Evolutionary conservation across 371 early-diverging fungal species (phyloP), one percentile per base, ranked within the genome.

Genomic region (Globomyces sp.): DNA sequence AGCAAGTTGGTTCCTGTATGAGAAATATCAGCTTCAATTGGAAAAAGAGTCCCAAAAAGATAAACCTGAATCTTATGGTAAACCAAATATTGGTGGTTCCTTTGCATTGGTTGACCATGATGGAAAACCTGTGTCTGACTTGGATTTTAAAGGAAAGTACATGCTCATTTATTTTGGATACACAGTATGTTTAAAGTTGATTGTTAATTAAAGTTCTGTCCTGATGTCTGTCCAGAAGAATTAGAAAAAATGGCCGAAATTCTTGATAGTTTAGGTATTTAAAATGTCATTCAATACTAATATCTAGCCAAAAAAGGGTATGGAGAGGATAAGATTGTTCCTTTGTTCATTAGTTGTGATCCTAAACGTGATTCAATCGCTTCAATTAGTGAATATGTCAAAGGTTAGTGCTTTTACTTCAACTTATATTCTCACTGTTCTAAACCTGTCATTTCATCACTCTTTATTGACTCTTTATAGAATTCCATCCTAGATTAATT

Each of bases 171-270:
- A 98, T 80, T 98, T 98, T 85, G 99, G 99, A 6, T 98, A 97
- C 78, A 96, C 97, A 10, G 60, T 60, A 60, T 42, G 36, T 46
- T 4, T 4, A 5, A 24, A 24, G 49, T 11, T 11, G 13, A 11
- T 49, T 49, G 3, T 13, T 47, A 8, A 60, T 8, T 43, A 3
- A 36, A 60, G 85, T 81, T 96, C 80, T 98, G 99, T 73, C 99
- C 99, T 0, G 99, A 98, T 80, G 92, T 98, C 62, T 98, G 99
- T 65, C 99, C 99, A 24, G 98, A 97, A 67, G 99, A 98, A 76
- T 79, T 98, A 58, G 98, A 98, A 72, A 96, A 95, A 80, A 95
- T 98, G 88, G 90, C 92, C 3, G 87, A 90, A 63, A 90, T 93
- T 9, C 84, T 95, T n/a, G 90, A 94, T 42, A 76, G 72, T 2